Conservation (phyloP, 2,329 filamentous ascomycete species). For the Penicillium sp. region DNA sequence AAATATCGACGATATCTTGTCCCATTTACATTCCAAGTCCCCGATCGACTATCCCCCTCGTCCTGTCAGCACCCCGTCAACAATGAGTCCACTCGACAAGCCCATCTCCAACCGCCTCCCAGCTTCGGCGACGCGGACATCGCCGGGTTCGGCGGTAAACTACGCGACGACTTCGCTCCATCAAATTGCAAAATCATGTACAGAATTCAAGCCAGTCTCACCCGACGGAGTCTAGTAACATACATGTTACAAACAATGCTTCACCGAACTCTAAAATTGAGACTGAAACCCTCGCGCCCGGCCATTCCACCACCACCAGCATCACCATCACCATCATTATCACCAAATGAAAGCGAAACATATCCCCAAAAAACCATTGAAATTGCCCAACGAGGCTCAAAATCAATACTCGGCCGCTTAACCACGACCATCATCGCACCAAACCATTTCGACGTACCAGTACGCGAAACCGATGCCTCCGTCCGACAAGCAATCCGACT, state of each 20-base stretch:
- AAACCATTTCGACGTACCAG: background rate
- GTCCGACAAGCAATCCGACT: slow-evolving; percentile 9
- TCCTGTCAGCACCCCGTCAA: background rate
- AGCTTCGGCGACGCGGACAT: slow-evolving; percentile 21
- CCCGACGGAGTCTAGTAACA: slow-evolving; percentile 2
- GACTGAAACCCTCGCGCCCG: slow-evolving; percentile 14
- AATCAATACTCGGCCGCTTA: background rate
- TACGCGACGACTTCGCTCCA: slow-evolving; percentile 21
- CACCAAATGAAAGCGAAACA: background rate
- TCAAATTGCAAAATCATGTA: slow-evolving; percentile 18
- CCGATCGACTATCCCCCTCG: background rate
- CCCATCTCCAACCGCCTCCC: slow-evolving; percentile 21
- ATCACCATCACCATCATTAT: background rate
- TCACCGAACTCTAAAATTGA: slow-evolving; percentile 14
- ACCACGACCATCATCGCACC: background rate
- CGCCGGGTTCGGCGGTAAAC: slow-evolving; percentile 20
- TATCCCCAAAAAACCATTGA: background rate
- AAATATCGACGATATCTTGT: background rate
- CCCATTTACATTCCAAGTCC: background rate
- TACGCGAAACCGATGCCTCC: background rate
- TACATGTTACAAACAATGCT: slow-evolving; percentile 9
- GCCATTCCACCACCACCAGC: background rate
- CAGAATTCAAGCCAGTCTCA: slow-evolving; percentile 11
- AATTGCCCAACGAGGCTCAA: background rate
- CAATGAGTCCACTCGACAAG: background rate